Evolutionary conservation across 352 stramenopile species (phyloP), one percentile per base, ranked within the genome.

Genomic region (Pythium coloratum): DNA sequence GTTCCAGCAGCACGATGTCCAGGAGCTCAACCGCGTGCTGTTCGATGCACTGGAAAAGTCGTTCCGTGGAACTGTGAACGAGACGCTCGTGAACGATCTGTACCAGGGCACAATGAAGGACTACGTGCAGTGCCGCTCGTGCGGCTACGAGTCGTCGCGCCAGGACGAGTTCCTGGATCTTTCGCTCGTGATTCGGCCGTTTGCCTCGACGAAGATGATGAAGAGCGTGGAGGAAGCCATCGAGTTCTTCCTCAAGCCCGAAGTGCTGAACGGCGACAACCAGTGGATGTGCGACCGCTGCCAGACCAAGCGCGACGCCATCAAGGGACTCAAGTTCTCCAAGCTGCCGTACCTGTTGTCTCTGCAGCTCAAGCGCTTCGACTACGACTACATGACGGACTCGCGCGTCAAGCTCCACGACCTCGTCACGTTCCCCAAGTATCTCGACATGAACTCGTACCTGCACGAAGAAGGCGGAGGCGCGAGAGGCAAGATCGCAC

Each of bases 341-440:
- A 90, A 91, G 56, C 74, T 97, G 55, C 91, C 91, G 30, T 94
- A 96, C 65, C 66, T 97, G 62, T 72, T 97, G 49, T 95, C 90
- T 51, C 71, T 97, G 32, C 91, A 97, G 70, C 78, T 97, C 24
- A 97, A 97, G 68, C 89, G 91, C 44, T 97, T 92, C 76, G 91
- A 97, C 66, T 97, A 96, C 80, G 91, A 97, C 73, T 97, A 96
- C 59, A 76, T 81, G 28, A 95, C 87, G n/a, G 87, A 95, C 74
- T 90, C 85, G 46, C 83, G 85, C 59, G 91, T 95, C 65, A 97
- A 97, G 70, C 55, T 96, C 24, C 87, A 96, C 74, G 88, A 94
- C 60, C 66, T 86, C 50, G 84, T 95, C n/a, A 84, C 76, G n/a
- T 97, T 97, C 55, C 87, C 84, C 14, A 96, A 93, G 76, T 96